Conservation (phyloP, 306 rosid species). For the Rosa lucieae region DNA sequence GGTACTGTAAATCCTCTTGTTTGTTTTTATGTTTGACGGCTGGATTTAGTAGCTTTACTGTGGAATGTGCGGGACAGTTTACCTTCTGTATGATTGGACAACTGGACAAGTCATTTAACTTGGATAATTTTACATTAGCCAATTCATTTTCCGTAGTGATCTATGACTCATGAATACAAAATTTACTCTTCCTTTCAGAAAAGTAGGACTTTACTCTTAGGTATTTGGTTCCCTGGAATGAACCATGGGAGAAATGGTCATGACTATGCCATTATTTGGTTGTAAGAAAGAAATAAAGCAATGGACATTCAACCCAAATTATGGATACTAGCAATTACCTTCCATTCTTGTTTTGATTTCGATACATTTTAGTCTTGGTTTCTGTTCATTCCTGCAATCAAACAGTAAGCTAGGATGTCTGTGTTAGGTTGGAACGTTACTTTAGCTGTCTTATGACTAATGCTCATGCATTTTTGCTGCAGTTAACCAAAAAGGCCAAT, state of each 20-base stretch:
- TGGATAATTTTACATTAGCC: not conserved
- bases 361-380: not conserved
- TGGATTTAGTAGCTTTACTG: not conserved
- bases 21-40: not conserved
- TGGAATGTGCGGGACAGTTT: not conserved
- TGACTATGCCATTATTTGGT: not conserved
- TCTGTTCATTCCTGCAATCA: not conserved
- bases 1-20: not conserved
- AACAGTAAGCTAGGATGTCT: not conserved
- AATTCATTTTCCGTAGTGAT: not conserved
- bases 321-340: not conserved
- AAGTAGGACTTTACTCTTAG: not conserved
- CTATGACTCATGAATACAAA: not conserved
- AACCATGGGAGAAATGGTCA: not conserved
- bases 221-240: not conserved
- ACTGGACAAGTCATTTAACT: not conserved
- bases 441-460: slow-evolving; percentile 13
- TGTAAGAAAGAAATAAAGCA: not conserved
- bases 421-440: not conserved
- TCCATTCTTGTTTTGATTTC: not conserved
- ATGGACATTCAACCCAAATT: not conserved
- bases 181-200: not conserved
- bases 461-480: slow-evolving; percentile 22
- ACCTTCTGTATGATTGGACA: not conserved
- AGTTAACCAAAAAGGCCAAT: slow-evolving; percentile 56